Conservation (phyloP, 2,329 filamentous ascomycete species). For the Cyphellophora attinorum region DNA sequence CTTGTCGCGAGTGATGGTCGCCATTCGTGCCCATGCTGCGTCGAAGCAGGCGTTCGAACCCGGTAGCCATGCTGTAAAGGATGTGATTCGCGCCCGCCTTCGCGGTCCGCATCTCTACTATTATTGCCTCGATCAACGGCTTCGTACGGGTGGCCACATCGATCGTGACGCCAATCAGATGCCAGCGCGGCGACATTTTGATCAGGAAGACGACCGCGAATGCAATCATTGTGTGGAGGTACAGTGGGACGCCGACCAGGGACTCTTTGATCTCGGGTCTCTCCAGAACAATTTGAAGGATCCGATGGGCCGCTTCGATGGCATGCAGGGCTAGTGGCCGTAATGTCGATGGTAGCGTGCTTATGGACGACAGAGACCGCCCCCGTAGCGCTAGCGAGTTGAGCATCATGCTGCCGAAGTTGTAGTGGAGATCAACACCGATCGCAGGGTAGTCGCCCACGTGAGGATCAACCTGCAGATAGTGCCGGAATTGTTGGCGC, state of each 20-base stretch:
- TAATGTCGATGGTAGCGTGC: slow-evolving; percentile 20
- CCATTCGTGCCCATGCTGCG: slow-evolving; percentile 10
- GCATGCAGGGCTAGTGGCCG: slow-evolving; percentile 29
- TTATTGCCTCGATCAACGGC: slow-evolving; percentile 16
- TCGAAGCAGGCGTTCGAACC: slow-evolving; percentile 16
- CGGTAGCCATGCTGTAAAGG: slow-evolving; percentile 18
- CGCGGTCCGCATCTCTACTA: slow-evolving; percentile 12
- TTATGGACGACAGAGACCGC: slow-evolving; percentile 33
- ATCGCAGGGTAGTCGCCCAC: slow-evolving; percentile 18
- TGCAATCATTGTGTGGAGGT: slow-evolving; percentile 35
- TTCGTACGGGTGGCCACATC: slow-evolving; percentile 16
- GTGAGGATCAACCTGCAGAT: slow-evolving; percentile 13
- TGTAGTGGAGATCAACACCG: slow-evolving; percentile 42
- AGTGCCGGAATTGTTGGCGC: slow-evolving; percentile 37
- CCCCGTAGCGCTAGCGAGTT: slow-evolving; percentile 34
- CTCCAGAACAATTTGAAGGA: slow-evolving; percentile 37
- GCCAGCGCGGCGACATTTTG: slow-evolving; percentile 25
- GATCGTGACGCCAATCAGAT: slow-evolving; percentile 16
- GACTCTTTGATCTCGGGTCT: slow-evolving; percentile 39
- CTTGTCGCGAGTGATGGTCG: background rate
- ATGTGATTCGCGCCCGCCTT: slow-evolving; percentile 16
- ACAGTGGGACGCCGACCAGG: slow-evolving; percentile 37
- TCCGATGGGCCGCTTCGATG: slow-evolving; percentile 38
- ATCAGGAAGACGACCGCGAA: slow-evolving; percentile 36
- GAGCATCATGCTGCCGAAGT: slow-evolving; percentile 45